Evolutionary conservation across 768 basidiomycete species (phyloP), one percentile per base, ranked within the genome.

Genomic region (Termitomyces sp.): DNA sequence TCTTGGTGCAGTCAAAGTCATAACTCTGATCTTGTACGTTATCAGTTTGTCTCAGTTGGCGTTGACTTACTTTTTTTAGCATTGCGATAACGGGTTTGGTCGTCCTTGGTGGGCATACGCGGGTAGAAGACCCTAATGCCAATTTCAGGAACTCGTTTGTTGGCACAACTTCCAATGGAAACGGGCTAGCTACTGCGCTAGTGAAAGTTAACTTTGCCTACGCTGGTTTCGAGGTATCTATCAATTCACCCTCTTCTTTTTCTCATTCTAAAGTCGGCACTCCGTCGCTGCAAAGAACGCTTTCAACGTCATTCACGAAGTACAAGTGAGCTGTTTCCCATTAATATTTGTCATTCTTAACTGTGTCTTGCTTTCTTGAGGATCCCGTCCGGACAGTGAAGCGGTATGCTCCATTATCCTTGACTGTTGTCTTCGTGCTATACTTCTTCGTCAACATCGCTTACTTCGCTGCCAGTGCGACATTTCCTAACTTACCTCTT

Each of bases 61-160:
- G 13, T 36, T 16, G 4, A 36, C 35, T 38, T 7, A 38, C 38
- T 18, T 38, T 38, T 38, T 28, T 43, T 57, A 75, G 73, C 44
- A 70, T 87, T 45, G 78, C 83, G 1, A 67, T 85, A 43, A 78
- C 82, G 4, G 80, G 80, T 63, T 80, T 83, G 72, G 81, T 81
- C 24, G 86, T 87, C 9, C 75, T 88, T 12, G 77, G 79, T 4
- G 86, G 84, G 0, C 72, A 76, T 54, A 85, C 83, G 2, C 74
- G 72, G 8, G 76, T 88, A n/a, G 42, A 74, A 44, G 78, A 87
- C 66, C 83, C 86, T 0, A 74, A 78, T 48, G 75, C 71, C 40
- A 84, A 85, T 66, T 87, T 88, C 68, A 73, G 70, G 42, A 67
- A 86, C 63, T 73, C 80, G 0, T 88, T 88, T 56, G 75, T 72